Evolutionary conservation across 192 early-diverging fungal genomes (phyloP).

Genomic region (Coemansia reversa): DNA sequence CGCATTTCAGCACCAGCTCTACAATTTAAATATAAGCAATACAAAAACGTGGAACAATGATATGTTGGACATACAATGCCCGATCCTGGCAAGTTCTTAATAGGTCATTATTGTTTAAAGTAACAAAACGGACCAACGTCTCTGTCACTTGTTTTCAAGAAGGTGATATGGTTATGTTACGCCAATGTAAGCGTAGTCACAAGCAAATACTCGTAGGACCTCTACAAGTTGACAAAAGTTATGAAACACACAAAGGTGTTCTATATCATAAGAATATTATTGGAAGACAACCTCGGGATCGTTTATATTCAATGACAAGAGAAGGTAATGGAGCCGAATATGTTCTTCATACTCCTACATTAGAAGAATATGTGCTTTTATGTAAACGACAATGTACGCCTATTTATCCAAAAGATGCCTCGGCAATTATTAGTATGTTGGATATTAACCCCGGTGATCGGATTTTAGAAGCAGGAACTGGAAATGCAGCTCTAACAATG

Average conservation of each 20-base stretch:
- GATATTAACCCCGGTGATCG: slow-evolving; percentile 58
- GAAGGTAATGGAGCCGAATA: slow-evolving; percentile 11
- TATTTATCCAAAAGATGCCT: slow-evolving; percentile 69
- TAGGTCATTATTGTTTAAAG: no score
- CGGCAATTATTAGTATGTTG: slow-evolving; percentile 52
- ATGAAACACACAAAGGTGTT: slow-evolving; percentile 17
- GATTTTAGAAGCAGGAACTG: slow-evolving; percentile 68
- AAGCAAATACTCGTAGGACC: slow-evolving; percentile 29
- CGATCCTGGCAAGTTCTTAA: no score
- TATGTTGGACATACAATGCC: no score
- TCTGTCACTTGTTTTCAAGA: slow-evolving; percentile 8
- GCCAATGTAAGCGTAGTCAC: slow-evolving; percentile 24
- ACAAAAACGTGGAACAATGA: no score
- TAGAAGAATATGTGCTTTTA: slow-evolving; percentile 30
- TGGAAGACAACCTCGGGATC: slow-evolving; percentile 19
- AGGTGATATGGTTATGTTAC: slow-evolving; percentile 42
- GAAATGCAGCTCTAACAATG: slow-evolving; percentile 65
- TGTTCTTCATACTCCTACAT: slow-evolving; percentile 41
- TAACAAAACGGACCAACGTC: no score
- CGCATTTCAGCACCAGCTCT: no score
- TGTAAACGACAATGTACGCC: slow-evolving; percentile 45
- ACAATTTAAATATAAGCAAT: no score
- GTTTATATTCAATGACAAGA: slow-evolving; percentile 10
- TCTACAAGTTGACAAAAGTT: background rate
- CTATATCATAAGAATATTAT: slow-evolving; percentile 30